These are phyloP conservation scores for Paspalum notatum DNA, from an alignment of 176 grass and related monocot genomes.

Conservation along the genomic window DNA sequence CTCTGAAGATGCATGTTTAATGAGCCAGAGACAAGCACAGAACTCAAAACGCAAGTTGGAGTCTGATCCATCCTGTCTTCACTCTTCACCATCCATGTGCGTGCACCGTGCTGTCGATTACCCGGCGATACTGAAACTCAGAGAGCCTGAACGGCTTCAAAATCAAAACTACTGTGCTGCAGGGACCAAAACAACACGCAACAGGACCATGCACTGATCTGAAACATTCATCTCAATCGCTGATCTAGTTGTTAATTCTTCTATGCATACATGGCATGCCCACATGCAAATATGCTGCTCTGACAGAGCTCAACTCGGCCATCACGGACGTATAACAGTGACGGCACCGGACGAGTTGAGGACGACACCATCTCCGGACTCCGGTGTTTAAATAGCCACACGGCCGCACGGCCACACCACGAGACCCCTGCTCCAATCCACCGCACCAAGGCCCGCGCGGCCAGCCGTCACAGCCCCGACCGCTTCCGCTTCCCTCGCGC, in stretches of 20 bases:
- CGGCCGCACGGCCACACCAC: background rate
- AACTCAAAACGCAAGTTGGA: background rate
- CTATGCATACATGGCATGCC: background rate
- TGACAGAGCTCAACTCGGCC: background rate
- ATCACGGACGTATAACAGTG: slow-evolving; percentile 7
- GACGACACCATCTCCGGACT: background rate
- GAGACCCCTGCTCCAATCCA: background rate
- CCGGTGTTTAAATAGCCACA: slow-evolving; percentile 39
- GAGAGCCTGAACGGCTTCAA: background rate
- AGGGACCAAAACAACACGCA: background rate
- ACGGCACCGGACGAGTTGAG: background rate
- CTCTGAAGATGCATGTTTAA: background rate
- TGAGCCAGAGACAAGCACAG: background rate
- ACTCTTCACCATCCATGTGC: slow-evolving; percentile 9
- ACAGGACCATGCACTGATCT: background rate
- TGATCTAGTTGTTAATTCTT: background rate
- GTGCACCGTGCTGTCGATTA: background rate
- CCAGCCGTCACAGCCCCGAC: background rate
- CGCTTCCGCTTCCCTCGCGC: background rate
- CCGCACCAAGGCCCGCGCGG: background rate
- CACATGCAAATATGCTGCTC: slow-evolving; percentile 16
- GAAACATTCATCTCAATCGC: background rate
- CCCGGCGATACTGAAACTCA: background rate
- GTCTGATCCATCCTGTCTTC: background rate
- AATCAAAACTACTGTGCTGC: background rate